phyloP scores from a whole-genome alignment of 805 yeast genomes.

The Candida dendrica region DNA sequence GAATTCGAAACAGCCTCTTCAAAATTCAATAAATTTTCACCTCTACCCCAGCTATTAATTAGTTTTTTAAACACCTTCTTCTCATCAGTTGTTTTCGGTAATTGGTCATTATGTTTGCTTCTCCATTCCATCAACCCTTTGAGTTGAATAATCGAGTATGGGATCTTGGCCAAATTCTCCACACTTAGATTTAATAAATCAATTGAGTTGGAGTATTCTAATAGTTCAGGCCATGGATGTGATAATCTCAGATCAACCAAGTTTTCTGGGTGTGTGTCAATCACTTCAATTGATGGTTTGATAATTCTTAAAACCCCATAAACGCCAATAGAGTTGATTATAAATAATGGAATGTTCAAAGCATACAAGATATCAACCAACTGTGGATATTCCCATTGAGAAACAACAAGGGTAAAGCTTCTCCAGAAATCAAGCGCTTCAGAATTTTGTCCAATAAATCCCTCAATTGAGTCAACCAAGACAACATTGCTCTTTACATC shows the following conservation, averaged over 20 bases:
- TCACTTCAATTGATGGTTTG: constrained; percentile 50
- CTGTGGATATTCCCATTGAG: constrained; percentile 24
- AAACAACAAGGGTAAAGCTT: constrained; percentile 31
- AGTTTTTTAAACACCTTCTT: constrained; percentile 32
- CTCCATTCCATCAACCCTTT: constrained; percentile 43
- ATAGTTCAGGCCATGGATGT: constrained; percentile 66
- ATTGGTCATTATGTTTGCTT: constrained; percentile 13
- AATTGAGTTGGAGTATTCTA: constrained; percentile 39
- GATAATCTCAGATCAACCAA: constrained; percentile 62
- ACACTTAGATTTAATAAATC: constrained; percentile 37
- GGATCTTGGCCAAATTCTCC: constrained; percentile 53
- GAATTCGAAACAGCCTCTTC: constrained; percentile 44
- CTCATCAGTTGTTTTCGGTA: constrained; percentile 31
- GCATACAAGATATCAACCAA: constrained; percentile 34
- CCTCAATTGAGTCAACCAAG: constrained; percentile 5
- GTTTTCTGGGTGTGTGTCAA: constrained; percentile 67
- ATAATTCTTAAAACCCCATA: constrained; percentile 53
- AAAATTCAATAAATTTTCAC: constrained; percentile 32
- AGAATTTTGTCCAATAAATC: constrained; percentile 29
- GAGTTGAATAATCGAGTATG: constrained; percentile 56
- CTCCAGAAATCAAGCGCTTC: background rate
- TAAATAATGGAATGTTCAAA: constrained; percentile 45
- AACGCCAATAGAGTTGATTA: constrained; percentile 50
- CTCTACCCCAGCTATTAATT: constrained; percentile 31
- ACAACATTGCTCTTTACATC: constrained; percentile 40